phyloP scores from a whole-genome alignment of 2,329 filamentous ascomycete genomes.

The Xylaria sp. region DNA sequence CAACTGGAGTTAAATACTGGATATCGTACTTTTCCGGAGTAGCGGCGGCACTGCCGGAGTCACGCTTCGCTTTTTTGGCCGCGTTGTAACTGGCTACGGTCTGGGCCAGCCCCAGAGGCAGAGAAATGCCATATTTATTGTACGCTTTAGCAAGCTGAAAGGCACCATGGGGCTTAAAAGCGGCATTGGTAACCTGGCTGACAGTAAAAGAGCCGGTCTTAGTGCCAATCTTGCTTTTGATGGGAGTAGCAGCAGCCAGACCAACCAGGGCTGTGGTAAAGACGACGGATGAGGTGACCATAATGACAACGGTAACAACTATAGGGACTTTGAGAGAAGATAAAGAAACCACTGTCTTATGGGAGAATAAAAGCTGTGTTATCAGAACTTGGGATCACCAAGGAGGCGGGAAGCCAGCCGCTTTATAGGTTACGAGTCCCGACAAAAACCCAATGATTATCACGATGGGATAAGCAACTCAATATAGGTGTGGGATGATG shows the following conservation, averaged over 20 bases:
- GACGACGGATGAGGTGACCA: conserved; percentile 25
- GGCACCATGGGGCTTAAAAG: conserved; percentile 37
- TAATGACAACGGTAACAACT: conserved; percentile 9
- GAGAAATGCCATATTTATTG: conserved; percentile 38
- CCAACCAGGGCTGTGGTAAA: conserved; percentile 34
- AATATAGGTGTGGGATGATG: conserved; percentile 10
- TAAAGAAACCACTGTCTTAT: not conserved
- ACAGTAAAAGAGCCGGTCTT: conserved; percentile 37
- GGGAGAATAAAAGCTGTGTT: conserved; percentile 10
- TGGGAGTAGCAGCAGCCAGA: conserved; percentile 34
- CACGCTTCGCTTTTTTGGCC: conserved; percentile 29
- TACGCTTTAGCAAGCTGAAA: conserved; percentile 39
- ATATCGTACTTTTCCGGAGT: conserved; percentile 40
- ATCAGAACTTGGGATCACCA: not conserved
- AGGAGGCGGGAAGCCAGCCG: conserved; percentile 9
- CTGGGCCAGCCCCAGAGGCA: conserved; percentile 36
- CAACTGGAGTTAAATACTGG: conserved; percentile 42
- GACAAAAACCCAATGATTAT: not conserved
- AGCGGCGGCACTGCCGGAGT: conserved; percentile 36
- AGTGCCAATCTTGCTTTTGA: conserved; percentile 26
- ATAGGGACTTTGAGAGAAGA: not conserved
- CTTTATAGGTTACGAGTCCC: conserved; percentile 19
- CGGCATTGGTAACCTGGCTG: conserved; percentile 35
- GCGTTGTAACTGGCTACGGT: conserved; percentile 33
- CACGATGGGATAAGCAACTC: conserved; percentile 2